Base-by-base conservation (phyloP, 352 stramenopile genomes). In the Lagenidium giganteum region DNA sequence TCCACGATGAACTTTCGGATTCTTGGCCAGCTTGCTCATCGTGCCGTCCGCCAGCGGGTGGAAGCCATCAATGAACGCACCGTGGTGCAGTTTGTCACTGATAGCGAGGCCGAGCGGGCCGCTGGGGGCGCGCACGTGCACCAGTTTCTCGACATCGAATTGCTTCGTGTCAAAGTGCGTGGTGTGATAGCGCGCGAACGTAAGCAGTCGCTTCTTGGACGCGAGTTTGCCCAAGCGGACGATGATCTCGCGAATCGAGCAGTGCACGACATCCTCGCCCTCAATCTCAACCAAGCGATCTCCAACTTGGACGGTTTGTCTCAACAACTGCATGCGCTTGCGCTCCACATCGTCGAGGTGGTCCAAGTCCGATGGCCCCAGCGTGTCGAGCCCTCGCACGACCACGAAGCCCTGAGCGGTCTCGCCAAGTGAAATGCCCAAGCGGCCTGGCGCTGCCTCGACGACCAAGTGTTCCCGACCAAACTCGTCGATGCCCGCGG, bases 361-460 rank as follows among this genome's bases (percentile, higher is more conserved):
- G 6, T 57, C 54, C 31, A 67, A 30, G 21, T 75, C 51, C 3
- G 34, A 20, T 3, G 49, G 30, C 21, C 42, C 38, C 5, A 69
- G 31, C 3, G 38, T 21, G n/a, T 77, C 68, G 14, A 80, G 35
- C 0, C 61, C 58, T 21, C 62, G 55, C 16, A 86, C 68, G n/a
- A 82, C 43, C 8, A 78, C 53, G 21, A 68, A 73, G 2, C 59
- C 70, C 3, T 42, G 38, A 1, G 77, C 67, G 21, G 58, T 73
- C 41, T 86, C 72, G 20, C 64, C 52, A 5, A 86, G 53, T 24
- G 67, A 69, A 28, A 86, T 61, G 11, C 72, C 70, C n/a, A 86
- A 50, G 0, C 65, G 67, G 8, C 70, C 72, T 13, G 66, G 58
- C 2, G 67, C 62, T 0, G 67, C 67, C 46, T 75, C 60, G 6